Percentiles rank a stretch among this genome's conserved stretches.
These are phyloP conservation scores for Keithomyces neogunnii DNA, from an alignment of 2,329 filamentous ascomycete genomes.

Conservation along the genomic window DNA sequence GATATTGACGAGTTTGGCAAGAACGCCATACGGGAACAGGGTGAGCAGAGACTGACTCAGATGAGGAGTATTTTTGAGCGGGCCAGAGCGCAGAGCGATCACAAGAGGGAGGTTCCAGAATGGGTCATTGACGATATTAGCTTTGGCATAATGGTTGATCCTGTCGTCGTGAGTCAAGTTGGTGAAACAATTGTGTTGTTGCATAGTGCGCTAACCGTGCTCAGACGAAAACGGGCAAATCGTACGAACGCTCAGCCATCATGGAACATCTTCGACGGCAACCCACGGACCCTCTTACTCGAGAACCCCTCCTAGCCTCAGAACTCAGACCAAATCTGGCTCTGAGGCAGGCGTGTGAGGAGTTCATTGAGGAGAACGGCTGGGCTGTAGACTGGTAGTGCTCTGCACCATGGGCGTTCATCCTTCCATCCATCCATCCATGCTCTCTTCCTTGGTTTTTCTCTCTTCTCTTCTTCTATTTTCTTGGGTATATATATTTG, in stretches of 20 bases:
- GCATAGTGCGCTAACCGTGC: background rate
- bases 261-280: slow-evolving; percentile 74
- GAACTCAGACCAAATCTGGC: slow-evolving; percentile 78
- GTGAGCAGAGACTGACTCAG: slow-evolving; percentile 33
- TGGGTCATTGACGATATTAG: slow-evolving; percentile 71
- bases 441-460: too few relatives aligned
- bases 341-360: slow-evolving; percentile 72
- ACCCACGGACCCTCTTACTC: slow-evolving; percentile 73
- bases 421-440: background rate
- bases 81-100: slow-evolving; percentile 34
- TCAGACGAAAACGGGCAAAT: slow-evolving; percentile 76
- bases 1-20: slow-evolving; percentile 39
- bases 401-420: background rate
- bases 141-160: slow-evolving; percentile 67
- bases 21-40: slow-evolving; percentile 39
- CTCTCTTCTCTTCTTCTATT: background rate
- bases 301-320: slow-evolving; percentile 57
- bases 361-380: slow-evolving; percentile 78
- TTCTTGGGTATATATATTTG: too few relatives aligned
- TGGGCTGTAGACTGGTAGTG: slow-evolving; percentile 84
- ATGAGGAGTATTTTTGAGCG: slow-evolving; percentile 44
- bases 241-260: slow-evolving; percentile 80
- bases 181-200: background rate
- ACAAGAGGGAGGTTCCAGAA: slow-evolving; percentile 57
- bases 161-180: slow-evolving; percentile 40